These are phyloP conservation scores for Telfairia occidentalis DNA, from an alignment of 331 rosid genomes.

Conservation along the genomic window DNA sequence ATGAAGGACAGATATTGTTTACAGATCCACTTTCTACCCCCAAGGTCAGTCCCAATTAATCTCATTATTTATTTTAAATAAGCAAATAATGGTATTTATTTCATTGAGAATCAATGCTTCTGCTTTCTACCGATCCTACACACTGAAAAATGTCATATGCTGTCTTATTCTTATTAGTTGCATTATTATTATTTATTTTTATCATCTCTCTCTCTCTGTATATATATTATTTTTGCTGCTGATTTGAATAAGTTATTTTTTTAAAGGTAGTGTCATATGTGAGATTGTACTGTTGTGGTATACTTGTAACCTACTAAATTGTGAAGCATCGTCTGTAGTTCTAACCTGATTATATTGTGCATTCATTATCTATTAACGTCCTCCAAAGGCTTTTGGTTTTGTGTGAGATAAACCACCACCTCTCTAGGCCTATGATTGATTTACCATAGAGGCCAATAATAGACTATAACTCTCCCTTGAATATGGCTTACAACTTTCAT, in stretches of 20 bases:
- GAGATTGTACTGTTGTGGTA: neutral
- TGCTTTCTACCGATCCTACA: neutral
- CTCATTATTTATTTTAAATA: neutral
- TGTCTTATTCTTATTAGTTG: neutral
- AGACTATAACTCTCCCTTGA: neutral
- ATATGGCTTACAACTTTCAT: neutral
- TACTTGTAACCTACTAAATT: neutral
- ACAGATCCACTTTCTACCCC: slow-evolving; percentile 94
- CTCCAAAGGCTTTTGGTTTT: neutral
- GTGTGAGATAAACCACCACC: neutral
- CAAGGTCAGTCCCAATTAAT: slow-evolving; percentile 43
- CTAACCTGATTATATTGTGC: neutral
- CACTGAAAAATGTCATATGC: neutral
- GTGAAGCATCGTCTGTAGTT: neutral
- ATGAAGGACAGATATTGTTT: slow-evolving; percentile 90
- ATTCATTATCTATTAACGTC: neutral
- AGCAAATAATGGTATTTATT: neutral
- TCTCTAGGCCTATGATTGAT: neutral
- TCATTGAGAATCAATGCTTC: neutral
- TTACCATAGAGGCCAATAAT: neutral
- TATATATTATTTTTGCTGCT: neutral
- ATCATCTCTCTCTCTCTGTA: no score
- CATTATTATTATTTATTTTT: neutral
- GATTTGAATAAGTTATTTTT: neutral
- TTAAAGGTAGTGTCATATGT: neutral